These are phyloP conservation scores for Yamadazyma atmosphaerica DNA, from an alignment of 1,139 yeast genomes.

Conservation along the genomic window DNA sequence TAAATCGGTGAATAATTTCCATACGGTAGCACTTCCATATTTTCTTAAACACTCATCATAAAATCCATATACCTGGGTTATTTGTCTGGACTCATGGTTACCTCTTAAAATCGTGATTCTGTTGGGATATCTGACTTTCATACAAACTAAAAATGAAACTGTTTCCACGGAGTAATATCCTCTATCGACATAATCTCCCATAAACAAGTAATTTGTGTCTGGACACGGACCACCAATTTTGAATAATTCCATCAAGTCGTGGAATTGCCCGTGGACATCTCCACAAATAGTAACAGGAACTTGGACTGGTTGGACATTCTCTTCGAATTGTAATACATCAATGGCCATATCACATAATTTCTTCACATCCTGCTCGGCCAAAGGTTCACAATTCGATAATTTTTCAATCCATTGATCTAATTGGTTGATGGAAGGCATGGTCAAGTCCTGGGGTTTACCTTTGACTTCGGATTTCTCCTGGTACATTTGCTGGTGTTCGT, in stretches of 20 bases:
- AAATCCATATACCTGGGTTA: conserved; percentile 96
- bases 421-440: conserved; percentile 51
- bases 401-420: conserved; percentile 89
- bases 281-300: conserved; percentile 98
- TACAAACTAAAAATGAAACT: conserved; percentile 84
- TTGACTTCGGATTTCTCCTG: conserved; percentile 13
- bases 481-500: conserved; percentile 33
- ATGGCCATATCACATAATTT: conserved; percentile 87
- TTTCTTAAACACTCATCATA: conserved; percentile 96
- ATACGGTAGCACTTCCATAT: conserved; percentile 93
- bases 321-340: conserved; percentile 86
- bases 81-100: conserved; percentile 95
- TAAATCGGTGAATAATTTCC: conserved; percentile 74
- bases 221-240: conserved; percentile 96
- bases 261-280: conserved; percentile 98
- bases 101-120: conserved; percentile 93
- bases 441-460: conserved; percentile 22
- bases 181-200: conserved; percentile 97
- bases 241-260: conserved; percentile 87
- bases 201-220: conserved; percentile 68
- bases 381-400: conserved; percentile 76
- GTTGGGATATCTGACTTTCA: conserved; percentile 92
- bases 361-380: conserved; percentile 80
- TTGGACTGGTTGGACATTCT: conserved; percentile 90
- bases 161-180: conserved; percentile 94